Base-by-base conservation (phyloP, 768 basidiomycete genomes). In the Fomitopsis serialis region DNA sequence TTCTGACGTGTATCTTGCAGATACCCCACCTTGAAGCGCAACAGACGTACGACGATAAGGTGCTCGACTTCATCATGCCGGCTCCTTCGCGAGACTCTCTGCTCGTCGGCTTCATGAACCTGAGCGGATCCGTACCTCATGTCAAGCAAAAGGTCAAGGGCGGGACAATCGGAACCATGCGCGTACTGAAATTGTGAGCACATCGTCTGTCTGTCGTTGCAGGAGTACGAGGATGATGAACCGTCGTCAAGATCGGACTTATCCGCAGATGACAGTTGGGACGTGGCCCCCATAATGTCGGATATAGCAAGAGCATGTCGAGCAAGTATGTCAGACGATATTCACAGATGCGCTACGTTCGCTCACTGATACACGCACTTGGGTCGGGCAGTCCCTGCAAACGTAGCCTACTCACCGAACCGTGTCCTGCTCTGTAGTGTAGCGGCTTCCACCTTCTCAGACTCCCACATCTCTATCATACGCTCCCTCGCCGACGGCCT, bases 381-480 rank as follows among this genome's bases (percentile, higher is more conserved):
- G n/a, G n/a, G n/a, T 11, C 46, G 12, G 9, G 15, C 56, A 91
- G 88, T 86, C 53, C 84, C 87, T 3, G 63, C 82, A 24, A 76
- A 73, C 54, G 75, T 78, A 15, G 67, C 68, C 1, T 50, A 76
- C 2, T 91, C 89, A 4, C 87, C 79, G 29, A 89, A 85, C 59
- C 68, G 74, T 47, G 66, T 71, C 11, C 70, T 88, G 37, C 55
- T 88, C 9, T 85, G 80, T 59, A 75, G 78, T 8, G 57, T 78
- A 3, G 76, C 84, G 5, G 74, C 77, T 1, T 72, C 78, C 34
- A 27, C 58, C 43, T 23, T 13, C 64, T 65, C 46, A 46, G 50
- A 10, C 49, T 61, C 3, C 64, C 67, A 4, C 50, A 44, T 42
- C 43, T 12, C 17, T 44, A 32, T 25, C 49, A 49, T 23, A 2